phyloP scores from a whole-genome alignment of 1,139 yeast genomes.

The Scheffersomyces titani region DNA sequence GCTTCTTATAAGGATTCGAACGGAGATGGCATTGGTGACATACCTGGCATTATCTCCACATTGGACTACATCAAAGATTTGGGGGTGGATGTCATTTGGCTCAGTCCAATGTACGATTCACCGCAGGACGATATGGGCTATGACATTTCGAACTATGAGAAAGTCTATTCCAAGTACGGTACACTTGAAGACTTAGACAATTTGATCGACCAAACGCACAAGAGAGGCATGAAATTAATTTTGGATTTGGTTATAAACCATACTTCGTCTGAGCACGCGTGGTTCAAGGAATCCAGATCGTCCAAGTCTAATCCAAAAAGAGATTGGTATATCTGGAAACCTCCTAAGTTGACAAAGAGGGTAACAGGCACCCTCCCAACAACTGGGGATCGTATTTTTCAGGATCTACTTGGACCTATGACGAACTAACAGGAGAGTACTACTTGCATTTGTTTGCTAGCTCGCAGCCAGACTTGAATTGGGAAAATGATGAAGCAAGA shows the following conservation, averaged over 20 bases:
- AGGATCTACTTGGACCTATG: conserved; percentile 26
- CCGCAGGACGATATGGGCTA: conserved; percentile 30
- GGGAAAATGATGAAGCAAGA: conserved; percentile 26
- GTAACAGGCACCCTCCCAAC: conserved; percentile 25
- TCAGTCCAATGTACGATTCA: conserved; percentile 25
- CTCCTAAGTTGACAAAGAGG: conserved; percentile 19
- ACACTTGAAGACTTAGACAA: conserved; percentile 22
- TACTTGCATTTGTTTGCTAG: conserved; percentile 24
- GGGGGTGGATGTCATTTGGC: conserved; percentile 25
- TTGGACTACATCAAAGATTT: conserved; percentile 22
- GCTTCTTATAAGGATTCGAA: conserved; percentile 28
- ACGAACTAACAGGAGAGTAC: conserved; percentile 23
- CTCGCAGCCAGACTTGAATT: conserved; percentile 26
- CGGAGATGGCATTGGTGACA: conserved; percentile 27
- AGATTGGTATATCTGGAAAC: conserved; percentile 27
- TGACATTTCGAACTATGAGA: conserved; percentile 24
- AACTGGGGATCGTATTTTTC: conserved; percentile 25
- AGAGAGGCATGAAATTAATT: conserved; percentile 23
- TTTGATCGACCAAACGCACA: conserved; percentile 19
- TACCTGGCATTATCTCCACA: conserved; percentile 23
- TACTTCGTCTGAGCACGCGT: conserved; percentile 22
- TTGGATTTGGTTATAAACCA: conserved; percentile 27
- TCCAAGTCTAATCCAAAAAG: conserved; percentile 23
- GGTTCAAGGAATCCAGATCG: conserved; percentile 26
- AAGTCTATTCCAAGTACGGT: conserved; percentile 24